These are phyloP conservation scores for Scedosporium boydii DNA, from an alignment of 2,329 filamentous ascomycete species.

Conservation along the genomic window DNA sequence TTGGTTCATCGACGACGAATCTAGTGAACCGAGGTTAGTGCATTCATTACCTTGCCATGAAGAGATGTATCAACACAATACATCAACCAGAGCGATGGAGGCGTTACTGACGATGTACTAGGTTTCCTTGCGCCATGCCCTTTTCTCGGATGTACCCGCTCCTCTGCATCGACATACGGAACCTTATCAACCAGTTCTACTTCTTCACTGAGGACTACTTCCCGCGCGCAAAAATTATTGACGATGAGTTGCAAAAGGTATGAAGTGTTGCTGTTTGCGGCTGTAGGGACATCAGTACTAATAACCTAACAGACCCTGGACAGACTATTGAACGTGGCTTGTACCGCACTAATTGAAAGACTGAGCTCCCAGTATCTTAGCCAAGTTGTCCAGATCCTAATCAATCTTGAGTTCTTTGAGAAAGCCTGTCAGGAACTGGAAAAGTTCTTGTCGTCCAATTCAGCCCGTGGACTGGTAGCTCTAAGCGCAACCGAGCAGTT, in stretches of 20 bases:
- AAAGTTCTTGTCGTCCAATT: constrained; percentile 70
- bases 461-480: constrained; percentile 68
- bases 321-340: constrained; percentile 84
- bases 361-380: constrained; percentile 89
- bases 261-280: constrained; percentile 1
- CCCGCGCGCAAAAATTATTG: constrained; percentile 78
- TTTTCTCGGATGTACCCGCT: constrained; percentile 99
- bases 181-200: constrained; percentile 97
- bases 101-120: constrained; percentile 20
- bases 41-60: neutral
- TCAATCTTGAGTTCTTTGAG: constrained; percentile 98
- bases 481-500: constrained; percentile 82
- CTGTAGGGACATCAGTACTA: neutral
- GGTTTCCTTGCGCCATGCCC: constrained; percentile 85
- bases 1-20: constrained; percentile 85
- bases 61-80: constrained; percentile 12
- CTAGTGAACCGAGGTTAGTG: constrained; percentile 64
- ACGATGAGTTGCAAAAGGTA: constrained; percentile 77
- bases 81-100: too few species aligned
- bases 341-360: constrained; percentile 77
- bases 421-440: constrained; percentile 86
- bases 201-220: constrained; percentile 97
- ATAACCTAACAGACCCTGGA: constrained; percentile 60
- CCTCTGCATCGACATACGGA: constrained; percentile 95
- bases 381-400: constrained; percentile 96